Evolutionary conservation across 805 yeast species (phyloP).

Genomic region (Candida sanyiensis): DNA sequence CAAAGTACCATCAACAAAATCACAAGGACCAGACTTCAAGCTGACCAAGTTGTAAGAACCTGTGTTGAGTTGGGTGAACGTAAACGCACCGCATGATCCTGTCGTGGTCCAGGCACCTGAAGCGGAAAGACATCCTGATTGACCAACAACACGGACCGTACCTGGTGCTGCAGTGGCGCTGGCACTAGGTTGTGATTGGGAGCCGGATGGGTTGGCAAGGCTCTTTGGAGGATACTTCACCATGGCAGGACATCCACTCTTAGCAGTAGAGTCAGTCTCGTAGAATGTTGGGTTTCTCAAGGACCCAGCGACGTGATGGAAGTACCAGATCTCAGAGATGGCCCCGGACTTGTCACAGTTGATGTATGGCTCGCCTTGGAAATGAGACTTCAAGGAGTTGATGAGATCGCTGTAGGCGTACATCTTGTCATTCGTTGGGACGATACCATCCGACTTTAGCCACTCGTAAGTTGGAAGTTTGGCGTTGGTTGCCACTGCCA

Average conservation of each 20-base stretch:
- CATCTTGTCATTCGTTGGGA: slow-evolving; percentile 11
- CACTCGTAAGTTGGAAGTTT: slow-evolving; percentile 15
- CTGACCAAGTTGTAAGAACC: slow-evolving; percentile 58
- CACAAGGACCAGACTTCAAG: slow-evolving; percentile 70
- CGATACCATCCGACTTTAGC: slow-evolving; percentile 15
- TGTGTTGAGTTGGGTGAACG: slow-evolving; percentile 25
- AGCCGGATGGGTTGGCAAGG: not conserved
- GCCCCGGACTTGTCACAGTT: slow-evolving; percentile 15
- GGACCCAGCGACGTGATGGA: slow-evolving; percentile 4
- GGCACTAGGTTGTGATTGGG: not conserved
- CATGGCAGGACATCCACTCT: slow-evolving; percentile 6
- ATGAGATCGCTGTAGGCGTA: slow-evolving; percentile 11
- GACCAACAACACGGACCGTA: slow-evolving; percentile 40
- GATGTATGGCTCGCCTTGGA: slow-evolving; percentile 15
- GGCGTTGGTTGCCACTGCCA: slow-evolving; percentile 9
- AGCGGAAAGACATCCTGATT: slow-evolving; percentile 67
- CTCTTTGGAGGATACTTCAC: slow-evolving; percentile 6
- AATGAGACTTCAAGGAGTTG: slow-evolving; percentile 8
- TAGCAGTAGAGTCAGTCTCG: not conserved
- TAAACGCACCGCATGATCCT: slow-evolving; percentile 79
- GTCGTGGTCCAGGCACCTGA: slow-evolving; percentile 78
- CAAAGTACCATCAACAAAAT: slow-evolving; percentile 29
- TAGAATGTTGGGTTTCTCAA: slow-evolving; percentile 1
- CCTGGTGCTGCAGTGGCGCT: slow-evolving; percentile 21
- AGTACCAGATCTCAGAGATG: slow-evolving; percentile 18